Evolutionary conservation across 176 grass and related monocot genomes (phyloP), one percentile per base, ranked within the genome.

Genomic region (Poa pratensis): DNA sequence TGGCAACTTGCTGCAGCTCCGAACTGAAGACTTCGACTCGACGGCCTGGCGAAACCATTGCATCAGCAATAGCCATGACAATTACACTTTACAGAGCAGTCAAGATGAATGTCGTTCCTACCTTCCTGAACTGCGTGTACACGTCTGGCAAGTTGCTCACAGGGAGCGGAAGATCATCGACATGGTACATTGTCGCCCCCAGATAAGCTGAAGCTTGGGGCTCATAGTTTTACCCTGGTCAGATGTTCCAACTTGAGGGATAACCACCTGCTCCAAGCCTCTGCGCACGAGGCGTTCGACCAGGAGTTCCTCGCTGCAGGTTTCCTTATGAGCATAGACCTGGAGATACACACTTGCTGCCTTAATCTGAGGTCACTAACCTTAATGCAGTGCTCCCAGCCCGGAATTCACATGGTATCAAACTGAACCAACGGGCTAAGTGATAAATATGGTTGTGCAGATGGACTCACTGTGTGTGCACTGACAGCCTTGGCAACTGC

Each of bases 61-160:
- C 42, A 80, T 74, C 30, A 37, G 64, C 39, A 50, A 69, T 32
- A 63, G 8, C 61, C 27, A 57, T 69, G 5, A 30, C 0, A 0
- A 1, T 20, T 23, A n/a, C 13, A 52, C 3, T 26, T 61, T 37
- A 13, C 5, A 87, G 70, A 73, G 40, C 1, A 58, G 6, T 24
- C 20, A 45, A 46, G 17, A 9, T 43, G 52, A 80, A 74, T 27
- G 72, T 48, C 77, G 5, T 62, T n/a, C 3, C 39, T 77, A 94
- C 93, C 89, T 98, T 98, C 37, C 96, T 90, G 69, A 95, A 95
- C 50, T 98, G 96, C 23, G 93, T 95, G 81, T 98, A 98, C 3
- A 95, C 85, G 40, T 98, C 93, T 63, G 96, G 96, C 64, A 98
- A 86, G 78, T 89, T 83, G 58, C 23, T 81, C 35, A 85, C 55